Evolutionary conservation across 371 early-diverging fungal genomes (phyloP), one percentile per base, ranked within the genome.

Genomic region (Haplosporangium sp.): DNA sequence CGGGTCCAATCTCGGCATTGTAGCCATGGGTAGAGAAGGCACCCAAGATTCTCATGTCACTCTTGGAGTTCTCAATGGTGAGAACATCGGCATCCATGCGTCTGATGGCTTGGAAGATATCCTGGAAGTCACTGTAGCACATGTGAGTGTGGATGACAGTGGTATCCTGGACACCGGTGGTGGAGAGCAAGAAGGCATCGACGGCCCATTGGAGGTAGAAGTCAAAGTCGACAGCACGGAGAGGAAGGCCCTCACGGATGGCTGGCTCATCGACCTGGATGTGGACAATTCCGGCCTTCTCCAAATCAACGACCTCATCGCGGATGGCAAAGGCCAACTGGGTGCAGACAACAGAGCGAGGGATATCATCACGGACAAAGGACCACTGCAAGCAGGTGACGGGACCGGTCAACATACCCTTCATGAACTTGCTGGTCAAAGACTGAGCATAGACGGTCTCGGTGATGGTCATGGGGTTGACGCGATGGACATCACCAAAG

Each of bases 201-300:
- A 96, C 96, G 66, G 98, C 94, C 98, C 98, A 98, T 67, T 92
- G 84, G 70, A 97, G 91, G 86, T 98, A 98, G 53, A 85, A 89
- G 58, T 89, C 91, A 92, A 94, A 95, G 80, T 95, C 95, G 65
- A 88, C 84, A 64, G 90, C 86, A 75, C 96, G 94, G 74, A 98
- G 91, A 16, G 98, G 98, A 41, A 98, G 87, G 76, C 98, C 98
- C 86, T 98, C 98, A 85, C 98, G 95, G 74, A 98, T 95, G 72
- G 98, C 98, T 43, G 98, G 98, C 85, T 98, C 98, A 84, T 98
- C 98, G 70, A 98, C 95, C 86, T 98, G 98, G 76, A 98, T 96
- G 64, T 91, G 92, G 68, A 90, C 88, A 82, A 97, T 96, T 40
- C 97, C 97, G 62, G 95, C 97, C 54, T 86, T 74, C 83, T 98